These are phyloP conservation scores for Aspergillus felis DNA, from an alignment of 2,329 filamentous ascomycete genomes.

Conservation along the genomic window DNA sequence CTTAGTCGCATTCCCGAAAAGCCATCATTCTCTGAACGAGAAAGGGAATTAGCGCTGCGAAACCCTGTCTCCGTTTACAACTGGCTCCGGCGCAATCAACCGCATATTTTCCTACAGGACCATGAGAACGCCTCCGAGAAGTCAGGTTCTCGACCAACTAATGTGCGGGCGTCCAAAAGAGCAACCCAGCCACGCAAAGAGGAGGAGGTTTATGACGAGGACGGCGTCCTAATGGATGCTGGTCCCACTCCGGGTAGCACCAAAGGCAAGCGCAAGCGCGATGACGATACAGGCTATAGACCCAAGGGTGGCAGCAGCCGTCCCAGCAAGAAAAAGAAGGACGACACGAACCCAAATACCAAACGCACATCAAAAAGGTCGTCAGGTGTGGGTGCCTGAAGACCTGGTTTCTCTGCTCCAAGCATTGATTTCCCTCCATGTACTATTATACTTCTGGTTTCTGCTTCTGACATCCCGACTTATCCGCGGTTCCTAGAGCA, in stretches of 20 bases:
- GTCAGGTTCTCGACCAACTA: conserved; percentile 36
- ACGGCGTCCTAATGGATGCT: conserved; percentile 38
- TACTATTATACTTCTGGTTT: conserved; percentile 8
- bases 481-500: neutral
- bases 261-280: conserved; percentile 46
- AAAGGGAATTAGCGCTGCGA: conserved; percentile 55
- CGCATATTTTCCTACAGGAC: conserved; percentile 80
- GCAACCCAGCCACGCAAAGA: conserved; percentile 37
- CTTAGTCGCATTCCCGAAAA: conserved; percentile 39
- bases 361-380: conserved; percentile 32
- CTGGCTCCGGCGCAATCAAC: conserved; percentile 83
- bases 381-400: conserved; percentile 22
- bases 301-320: conserved; percentile 44
- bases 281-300: conserved; percentile 45
- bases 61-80: conserved; percentile 94
- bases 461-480: neutral
- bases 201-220: conserved; percentile 42
- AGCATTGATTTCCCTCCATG: conserved; percentile 3
- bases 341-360: conserved; percentile 31
- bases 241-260: conserved; percentile 26
- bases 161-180: conserved; percentile 40
- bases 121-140: conserved; percentile 51
- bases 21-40: conserved; percentile 48
- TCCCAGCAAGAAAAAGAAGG: conserved; percentile 37
- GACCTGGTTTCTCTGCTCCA: neutral